Evolutionary conservation across 495 filamentous ascomycete species (phyloP).

Genomic region (Echria macrotheca): DNA sequence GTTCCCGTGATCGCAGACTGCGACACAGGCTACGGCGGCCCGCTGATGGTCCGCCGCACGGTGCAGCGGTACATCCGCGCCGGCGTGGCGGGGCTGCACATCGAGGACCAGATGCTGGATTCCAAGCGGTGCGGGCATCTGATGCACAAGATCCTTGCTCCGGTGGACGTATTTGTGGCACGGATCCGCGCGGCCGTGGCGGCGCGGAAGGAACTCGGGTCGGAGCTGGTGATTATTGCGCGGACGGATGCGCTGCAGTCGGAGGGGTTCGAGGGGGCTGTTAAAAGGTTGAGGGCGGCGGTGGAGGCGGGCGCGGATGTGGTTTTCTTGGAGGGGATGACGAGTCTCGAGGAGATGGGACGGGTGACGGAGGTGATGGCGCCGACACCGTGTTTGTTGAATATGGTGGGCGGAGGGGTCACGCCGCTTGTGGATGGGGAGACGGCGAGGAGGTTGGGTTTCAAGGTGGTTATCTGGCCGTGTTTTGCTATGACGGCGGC

Average conservation of each 20-base stretch:
- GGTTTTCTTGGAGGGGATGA: slow-evolving; percentile 60
- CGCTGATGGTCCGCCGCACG: slow-evolving; percentile 57
- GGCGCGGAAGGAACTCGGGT: slow-evolving; percentile 33
- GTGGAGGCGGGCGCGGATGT: slow-evolving; percentile 58
- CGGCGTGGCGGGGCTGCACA: slow-evolving; percentile 65
- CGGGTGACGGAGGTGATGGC: slow-evolving; percentile 5
- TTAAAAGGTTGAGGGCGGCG: slow-evolving; percentile 50
- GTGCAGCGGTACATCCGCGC: slow-evolving; percentile 59
- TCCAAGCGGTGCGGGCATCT: slow-evolving; percentile 64
- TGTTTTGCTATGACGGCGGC: slow-evolving; percentile 48
- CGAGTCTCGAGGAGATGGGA: slow-evolving; percentile 43
- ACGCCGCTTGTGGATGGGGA: slow-evolving; percentile 50
- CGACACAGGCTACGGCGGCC: slow-evolving; percentile 61
- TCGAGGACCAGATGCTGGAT: slow-evolving; percentile 66
- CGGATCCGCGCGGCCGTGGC: slow-evolving; percentile 47
- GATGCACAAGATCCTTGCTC: slow-evolving; percentile 56
- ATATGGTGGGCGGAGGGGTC: slow-evolving; percentile 59
- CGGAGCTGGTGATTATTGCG: slow-evolving; percentile 64
- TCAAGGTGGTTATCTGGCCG: slow-evolving; percentile 58
- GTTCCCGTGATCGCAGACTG: slow-evolving; percentile 64
- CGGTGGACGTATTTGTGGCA: slow-evolving; percentile 43
- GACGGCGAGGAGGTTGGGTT: slow-evolving; percentile 57
- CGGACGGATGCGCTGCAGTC: slow-evolving; percentile 63
- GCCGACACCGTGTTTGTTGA: slow-evolving; percentile 52
- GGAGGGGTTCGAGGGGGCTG: slow-evolving; percentile 57